Evolutionary conservation across 2,329 filamentous ascomycete species (phyloP).

Genomic region (Aspergillus novofumigatus): DNA sequence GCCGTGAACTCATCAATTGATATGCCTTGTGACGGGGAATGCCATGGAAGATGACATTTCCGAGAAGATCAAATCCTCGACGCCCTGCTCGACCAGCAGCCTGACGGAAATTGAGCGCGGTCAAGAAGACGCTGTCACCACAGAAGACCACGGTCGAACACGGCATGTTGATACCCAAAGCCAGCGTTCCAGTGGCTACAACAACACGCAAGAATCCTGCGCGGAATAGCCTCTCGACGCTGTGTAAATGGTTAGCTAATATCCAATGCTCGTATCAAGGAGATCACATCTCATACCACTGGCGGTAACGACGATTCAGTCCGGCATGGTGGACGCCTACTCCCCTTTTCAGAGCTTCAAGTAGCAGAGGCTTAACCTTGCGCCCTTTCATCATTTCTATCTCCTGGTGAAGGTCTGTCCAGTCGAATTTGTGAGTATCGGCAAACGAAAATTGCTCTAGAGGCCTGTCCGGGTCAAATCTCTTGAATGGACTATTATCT

Average conservation of each 20-base stretch:
- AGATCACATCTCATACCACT: slow-evolving; percentile 46
- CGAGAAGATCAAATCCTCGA: slow-evolving; percentile 74
- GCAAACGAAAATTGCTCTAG: slow-evolving; percentile 51
- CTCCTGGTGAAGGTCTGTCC: not conserved
- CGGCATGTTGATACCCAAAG: slow-evolving; percentile 78
- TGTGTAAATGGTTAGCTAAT: slow-evolving; percentile 11
- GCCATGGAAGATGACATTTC: slow-evolving; percentile 74
- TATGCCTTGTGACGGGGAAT: slow-evolving; percentile 58
- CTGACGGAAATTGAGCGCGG: slow-evolving; percentile 72
- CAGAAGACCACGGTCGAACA: slow-evolving; percentile 77
- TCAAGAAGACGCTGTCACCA: slow-evolving; percentile 69
- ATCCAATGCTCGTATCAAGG: slow-evolving; percentile 3
- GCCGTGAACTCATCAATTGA: slow-evolving; percentile 66
- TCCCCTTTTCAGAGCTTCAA: slow-evolving; percentile 61
- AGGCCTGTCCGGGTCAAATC: slow-evolving; percentile 64
- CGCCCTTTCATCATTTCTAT: not conserved
- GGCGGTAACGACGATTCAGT: slow-evolving; percentile 73
- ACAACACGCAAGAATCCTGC: slow-evolving; percentile 67
- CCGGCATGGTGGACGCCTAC: slow-evolving; percentile 75
- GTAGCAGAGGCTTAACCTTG: slow-evolving; percentile 34
- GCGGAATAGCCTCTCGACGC: slow-evolving; percentile 49
- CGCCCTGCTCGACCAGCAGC: slow-evolving; percentile 73
- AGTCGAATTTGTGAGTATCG: slow-evolving; percentile 33
- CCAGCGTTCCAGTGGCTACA: slow-evolving; percentile 70
- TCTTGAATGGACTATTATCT: slow-evolving; percentile 51